phyloP scores from a whole-genome alignment of 129 eudicot species.

The Kitagawia praeruptora region DNA sequence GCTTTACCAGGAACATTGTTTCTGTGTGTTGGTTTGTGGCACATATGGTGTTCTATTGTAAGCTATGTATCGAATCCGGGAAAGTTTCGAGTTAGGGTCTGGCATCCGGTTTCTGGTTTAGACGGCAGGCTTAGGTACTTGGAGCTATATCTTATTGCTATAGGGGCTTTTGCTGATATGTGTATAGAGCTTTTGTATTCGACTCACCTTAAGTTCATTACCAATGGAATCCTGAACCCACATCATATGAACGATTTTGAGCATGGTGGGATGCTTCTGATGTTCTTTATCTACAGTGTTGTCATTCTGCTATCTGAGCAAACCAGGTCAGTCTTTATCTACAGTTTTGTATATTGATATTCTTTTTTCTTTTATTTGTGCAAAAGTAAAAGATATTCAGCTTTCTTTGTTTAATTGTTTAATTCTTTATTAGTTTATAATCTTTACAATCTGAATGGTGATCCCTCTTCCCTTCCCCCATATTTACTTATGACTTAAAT shows the following conservation, averaged over 20 bases:
- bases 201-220: conserved; percentile 72
- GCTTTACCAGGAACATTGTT: conserved; percentile 87
- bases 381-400: not conserved
- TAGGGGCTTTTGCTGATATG: conserved; percentile 81
- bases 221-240: conserved; percentile 74
- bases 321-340: conserved; percentile 59
- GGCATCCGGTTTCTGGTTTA: conserved; percentile 89
- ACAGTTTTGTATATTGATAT: not conserved
- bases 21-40: conserved; percentile 83
- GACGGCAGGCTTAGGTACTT: conserved; percentile 65
- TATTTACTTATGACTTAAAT: not conserved
- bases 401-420: not conserved
- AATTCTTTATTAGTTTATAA: not conserved
- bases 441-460: not conserved
- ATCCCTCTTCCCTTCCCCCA: not conserved
- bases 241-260: conserved; percentile 82
- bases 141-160: conserved; percentile 69
- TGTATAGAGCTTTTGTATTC: conserved; percentile 86
- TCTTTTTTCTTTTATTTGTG: not conserved
- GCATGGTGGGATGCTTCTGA: conserved; percentile 92
- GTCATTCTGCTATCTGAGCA: conserved; percentile 62
- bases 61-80: conserved; percentile 58
- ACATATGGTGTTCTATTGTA: conserved; percentile 64
- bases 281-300: conserved; percentile 80
- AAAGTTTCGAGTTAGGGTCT: conserved; percentile 56